A percentile compares a stretch with the other conserved stretches of the same genome.
Conservation (phyloP, 2,329 filamentous ascomycete species). For the Amauroascus verrucosus region DNA sequence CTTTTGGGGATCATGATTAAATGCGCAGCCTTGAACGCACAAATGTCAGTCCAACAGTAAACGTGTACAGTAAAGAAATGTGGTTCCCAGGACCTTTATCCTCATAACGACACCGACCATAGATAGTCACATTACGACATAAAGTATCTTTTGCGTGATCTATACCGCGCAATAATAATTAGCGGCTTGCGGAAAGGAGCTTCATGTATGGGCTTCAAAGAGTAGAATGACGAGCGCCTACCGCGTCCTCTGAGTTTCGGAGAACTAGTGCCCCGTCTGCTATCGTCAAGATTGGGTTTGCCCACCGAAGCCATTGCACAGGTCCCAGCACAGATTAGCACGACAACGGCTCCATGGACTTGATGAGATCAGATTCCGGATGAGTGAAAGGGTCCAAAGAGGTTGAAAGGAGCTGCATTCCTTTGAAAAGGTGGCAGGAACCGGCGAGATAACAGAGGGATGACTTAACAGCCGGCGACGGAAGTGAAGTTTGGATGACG, state of each 20-base stretch:
- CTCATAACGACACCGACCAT: slow-evolving; percentile 85
- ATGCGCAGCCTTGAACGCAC: slow-evolving; percentile 55
- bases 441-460: neutral
- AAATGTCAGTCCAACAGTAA: slow-evolving; percentile 11
- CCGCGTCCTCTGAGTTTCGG: slow-evolving; percentile 41
- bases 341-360: slow-evolving; percentile 34
- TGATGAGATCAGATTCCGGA: slow-evolving; percentile 22
- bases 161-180: slow-evolving; percentile 24
- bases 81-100: slow-evolving; percentile 52
- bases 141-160: slow-evolving; percentile 77
- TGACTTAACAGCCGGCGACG: neutral
- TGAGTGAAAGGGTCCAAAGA: slow-evolving; percentile 18
- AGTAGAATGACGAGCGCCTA: slow-evolving; percentile 25
- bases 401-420: slow-evolving; percentile 31
- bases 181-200: neutral
- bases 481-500: neutral
- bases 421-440: slow-evolving; percentile 20
- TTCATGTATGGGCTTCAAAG: neutral
- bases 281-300: slow-evolving; percentile 37
- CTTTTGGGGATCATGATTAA: slow-evolving; percentile 73
- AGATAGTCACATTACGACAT: slow-evolving; percentile 87
- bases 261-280: slow-evolving; percentile 37
- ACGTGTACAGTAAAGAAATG: neutral
- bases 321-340: slow-evolving; percentile 27
- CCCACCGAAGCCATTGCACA: slow-evolving; percentile 36